Evolutionary conservation across 2,329 filamentous ascomycete genomes (phyloP), one percentile per base, ranked within the genome.

Genomic region (Aureobasidium uvarum): DNA sequence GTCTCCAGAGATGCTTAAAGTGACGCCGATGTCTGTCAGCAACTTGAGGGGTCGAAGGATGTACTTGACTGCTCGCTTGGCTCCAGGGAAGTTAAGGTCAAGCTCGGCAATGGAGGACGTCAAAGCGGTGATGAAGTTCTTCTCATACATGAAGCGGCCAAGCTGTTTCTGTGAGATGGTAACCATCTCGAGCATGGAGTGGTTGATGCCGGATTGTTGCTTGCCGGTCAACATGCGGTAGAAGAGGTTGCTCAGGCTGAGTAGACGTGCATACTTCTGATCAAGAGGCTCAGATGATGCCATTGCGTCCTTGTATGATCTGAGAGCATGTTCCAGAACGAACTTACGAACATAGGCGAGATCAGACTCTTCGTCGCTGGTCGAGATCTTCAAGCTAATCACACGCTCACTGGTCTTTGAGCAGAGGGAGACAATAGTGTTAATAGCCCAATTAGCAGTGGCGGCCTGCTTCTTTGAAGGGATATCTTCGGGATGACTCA

Each of bases 121-220:
- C 66, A 99, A 80, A 55, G 94, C 90, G 28, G 90, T 86, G 67
- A 98, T 88, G 75, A 95, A 96, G 65, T 96, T 92, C 80, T 98
- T 99, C 78, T 99, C 95, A 72, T 96, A 98, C 95, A 99, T 99
- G 67, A 97, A 87, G 70, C 92, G 91, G 39, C 91, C 89, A 70
- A 99, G 85, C 73, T 96, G 92, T 71, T 89, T 88, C 68, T 93
- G 89, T 8, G 92, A 93, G 50, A 64, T 69, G 13, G 60, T 38
- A 16, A 67, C 25, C 33, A 66, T 64, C 7, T 68, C 67, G 11
- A 65, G 50, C 39, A 64, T 60, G 50, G 64, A 56, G 20, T 55
- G 50, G 23, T 59, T 62, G 58, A 74, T 67, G 78, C 79, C 69
- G 85, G 83, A 71, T 85, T 89, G 77, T 16, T 92, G 86, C 74